Conservation (phyloP, 305 asterid species). For the Rubia balearica region DNA sequence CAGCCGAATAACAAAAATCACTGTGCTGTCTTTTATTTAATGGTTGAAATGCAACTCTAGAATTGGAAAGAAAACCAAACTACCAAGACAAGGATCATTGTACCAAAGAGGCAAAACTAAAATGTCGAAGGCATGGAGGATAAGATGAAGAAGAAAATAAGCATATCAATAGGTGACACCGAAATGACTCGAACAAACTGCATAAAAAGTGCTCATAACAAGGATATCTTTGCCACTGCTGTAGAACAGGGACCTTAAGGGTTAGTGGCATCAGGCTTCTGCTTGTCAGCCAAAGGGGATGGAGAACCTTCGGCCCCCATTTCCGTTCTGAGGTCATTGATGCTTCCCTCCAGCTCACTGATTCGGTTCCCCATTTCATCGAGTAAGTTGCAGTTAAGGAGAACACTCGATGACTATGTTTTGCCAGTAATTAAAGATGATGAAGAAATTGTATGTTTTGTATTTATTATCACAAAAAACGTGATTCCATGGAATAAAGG, state of each 20-base stretch:
- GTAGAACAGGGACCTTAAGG: slow-evolving; percentile 3
- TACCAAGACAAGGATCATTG: background rate
- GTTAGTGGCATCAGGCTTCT: background rate
- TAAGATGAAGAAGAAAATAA: background rate
- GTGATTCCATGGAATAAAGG: too few relatives aligned
- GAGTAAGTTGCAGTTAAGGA: slow-evolving; percentile 16
- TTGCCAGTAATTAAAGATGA: background rate
- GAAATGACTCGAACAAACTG: background rate
- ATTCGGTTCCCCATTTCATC: slow-evolving; percentile 25
- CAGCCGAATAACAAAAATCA: background rate
- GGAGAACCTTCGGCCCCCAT: slow-evolving; percentile 23
- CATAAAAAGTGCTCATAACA: background rate
- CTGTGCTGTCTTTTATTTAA: background rate
- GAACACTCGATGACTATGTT: background rate
- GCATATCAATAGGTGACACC: background rate
- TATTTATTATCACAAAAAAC: background rate
- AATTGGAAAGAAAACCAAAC: background rate
- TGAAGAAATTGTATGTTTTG: background rate
- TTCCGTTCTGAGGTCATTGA: slow-evolving; percentile 21
- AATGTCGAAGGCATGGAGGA: background rate
- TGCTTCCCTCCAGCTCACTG: slow-evolving; percentile 26
- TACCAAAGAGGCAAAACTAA: background rate
- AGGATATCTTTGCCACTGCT: slow-evolving; percentile 3
- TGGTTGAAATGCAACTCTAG: background rate
- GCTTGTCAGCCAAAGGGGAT: slow-evolving; percentile 10